phyloP scores from a whole-genome alignment of 2,329 filamentous ascomycete genomes.

The Botrytis sinoallii region DNA sequence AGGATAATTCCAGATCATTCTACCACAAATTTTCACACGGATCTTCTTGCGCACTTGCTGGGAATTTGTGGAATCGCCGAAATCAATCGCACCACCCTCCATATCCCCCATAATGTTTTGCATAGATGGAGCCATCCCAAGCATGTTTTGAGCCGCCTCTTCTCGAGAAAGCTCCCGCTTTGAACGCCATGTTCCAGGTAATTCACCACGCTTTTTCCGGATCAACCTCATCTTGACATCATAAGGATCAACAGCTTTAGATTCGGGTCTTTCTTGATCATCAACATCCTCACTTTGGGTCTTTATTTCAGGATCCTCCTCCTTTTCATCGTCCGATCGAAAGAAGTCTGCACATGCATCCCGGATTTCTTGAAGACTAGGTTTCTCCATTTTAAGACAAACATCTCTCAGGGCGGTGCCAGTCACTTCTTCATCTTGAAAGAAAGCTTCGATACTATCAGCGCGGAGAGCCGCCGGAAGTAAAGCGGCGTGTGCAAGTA shows the following conservation, averaged over 20 bases:
- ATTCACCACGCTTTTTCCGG: constrained; percentile 20
- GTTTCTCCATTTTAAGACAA: constrained; percentile 47
- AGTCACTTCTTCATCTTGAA: constrained; percentile 43
- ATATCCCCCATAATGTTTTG: constrained; percentile 24
- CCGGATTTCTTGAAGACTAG: constrained; percentile 47
- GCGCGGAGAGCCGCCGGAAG: constrained; percentile 45
- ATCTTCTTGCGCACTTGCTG: constrained; percentile 40
- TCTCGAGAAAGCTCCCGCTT: constrained; percentile 29
- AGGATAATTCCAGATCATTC: constrained; percentile 50
- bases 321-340: constrained; percentile 41
- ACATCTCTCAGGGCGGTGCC: constrained; percentile 46
- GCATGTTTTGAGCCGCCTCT: constrained; percentile 29
- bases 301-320: constrained; percentile 36
- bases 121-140: constrained; percentile 32
- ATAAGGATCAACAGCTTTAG: constrained; percentile 16
- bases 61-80: constrained; percentile 40
- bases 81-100: constrained; percentile 31
- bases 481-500: constrained; percentile 46
- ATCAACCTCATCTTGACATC: background rate
- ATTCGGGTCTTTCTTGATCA: background rate
- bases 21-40: constrained; percentile 46
- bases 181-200: constrained; percentile 32
- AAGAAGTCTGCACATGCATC: constrained; percentile 51
- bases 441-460: constrained; percentile 45
- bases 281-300: constrained; percentile 22